Evolutionary conservation across 2,329 filamentous ascomycete genomes (phyloP).

Genomic region (Diplodia sapinea): DNA sequence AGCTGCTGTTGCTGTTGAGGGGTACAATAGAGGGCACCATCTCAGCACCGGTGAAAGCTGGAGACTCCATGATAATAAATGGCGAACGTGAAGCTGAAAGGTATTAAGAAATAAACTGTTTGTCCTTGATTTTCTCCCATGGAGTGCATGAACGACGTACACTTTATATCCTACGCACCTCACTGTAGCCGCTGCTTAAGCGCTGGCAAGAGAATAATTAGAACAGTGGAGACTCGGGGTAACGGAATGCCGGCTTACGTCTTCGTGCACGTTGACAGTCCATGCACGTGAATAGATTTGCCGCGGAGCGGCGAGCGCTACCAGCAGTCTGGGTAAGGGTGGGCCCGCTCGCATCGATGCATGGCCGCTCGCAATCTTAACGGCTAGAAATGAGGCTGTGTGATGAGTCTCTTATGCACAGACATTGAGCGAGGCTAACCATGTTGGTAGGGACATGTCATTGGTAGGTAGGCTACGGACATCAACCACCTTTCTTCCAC

Average conservation of each 20-base stretch:
- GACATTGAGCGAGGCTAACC: not conserved
- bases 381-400: not conserved
- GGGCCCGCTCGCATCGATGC: not conserved
- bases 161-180: not conserved
- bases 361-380: constrained; percentile 2
- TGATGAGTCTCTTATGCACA: not conserved
- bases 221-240: constrained; percentile 11
- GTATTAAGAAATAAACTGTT: not conserved
- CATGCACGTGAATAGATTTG: too few species aligned
- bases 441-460: not conserved
- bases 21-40: not conserved
- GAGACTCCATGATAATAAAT: not conserved
- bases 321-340: not conserved
- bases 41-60: not conserved
- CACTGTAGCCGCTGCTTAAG: constrained; percentile 9
- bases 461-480: not conserved
- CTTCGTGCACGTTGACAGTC: constrained; percentile 1
- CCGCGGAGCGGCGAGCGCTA: not conserved
- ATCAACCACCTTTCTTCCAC: constrained; percentile 15
- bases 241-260: constrained; percentile 2
- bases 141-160: constrained; percentile 5
- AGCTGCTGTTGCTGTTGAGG: constrained; percentile 6
- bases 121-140: constrained; percentile 1
- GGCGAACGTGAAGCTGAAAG: not conserved
- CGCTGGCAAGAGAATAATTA: constrained; percentile 6